phyloP scores from a whole-genome alignment of 2,329 filamentous ascomycete genomes.

The Colletotrichum camelliae region DNA sequence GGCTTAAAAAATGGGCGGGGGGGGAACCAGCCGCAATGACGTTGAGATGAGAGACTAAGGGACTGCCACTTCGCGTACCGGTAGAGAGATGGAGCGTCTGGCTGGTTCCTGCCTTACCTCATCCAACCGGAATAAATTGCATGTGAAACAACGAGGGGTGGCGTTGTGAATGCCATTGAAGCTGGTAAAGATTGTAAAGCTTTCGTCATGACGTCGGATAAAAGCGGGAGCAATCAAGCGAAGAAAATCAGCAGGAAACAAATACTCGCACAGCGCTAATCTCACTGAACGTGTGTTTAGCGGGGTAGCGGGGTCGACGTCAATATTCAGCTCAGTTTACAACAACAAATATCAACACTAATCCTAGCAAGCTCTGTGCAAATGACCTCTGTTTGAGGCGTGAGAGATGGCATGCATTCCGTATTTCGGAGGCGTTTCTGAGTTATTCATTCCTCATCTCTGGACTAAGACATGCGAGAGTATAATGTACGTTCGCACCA shows the following conservation, averaged over 20 bases:
- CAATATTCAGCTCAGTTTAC: neutral
- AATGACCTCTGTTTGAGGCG: neutral
- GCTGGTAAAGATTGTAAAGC: neutral
- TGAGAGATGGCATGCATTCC: neutral
- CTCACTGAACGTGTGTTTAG: neutral
- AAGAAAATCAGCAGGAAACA: neutral
- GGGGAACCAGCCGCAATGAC: slow-evolving; percentile 2
- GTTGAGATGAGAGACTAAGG: slow-evolving; percentile 19
- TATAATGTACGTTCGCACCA: neutral
- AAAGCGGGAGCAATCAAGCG: neutral
- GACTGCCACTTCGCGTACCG: neutral
- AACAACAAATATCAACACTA: neutral
- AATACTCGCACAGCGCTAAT: neutral
- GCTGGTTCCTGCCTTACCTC: neutral
- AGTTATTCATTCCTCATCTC: neutral
- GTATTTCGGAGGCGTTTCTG: neutral
- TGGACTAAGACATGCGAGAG: neutral
- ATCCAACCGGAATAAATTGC: neutral
- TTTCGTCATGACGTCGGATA: neutral
- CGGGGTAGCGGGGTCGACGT: neutral
- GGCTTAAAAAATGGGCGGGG: neutral
- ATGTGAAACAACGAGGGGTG: neutral
- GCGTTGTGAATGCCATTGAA: neutral
- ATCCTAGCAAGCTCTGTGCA: neutral
- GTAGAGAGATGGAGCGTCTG: neutral